Evolutionary conservation across 352 stramenopile species (phyloP).

Genomic region (Globisporangium cylindrosporum): DNA sequence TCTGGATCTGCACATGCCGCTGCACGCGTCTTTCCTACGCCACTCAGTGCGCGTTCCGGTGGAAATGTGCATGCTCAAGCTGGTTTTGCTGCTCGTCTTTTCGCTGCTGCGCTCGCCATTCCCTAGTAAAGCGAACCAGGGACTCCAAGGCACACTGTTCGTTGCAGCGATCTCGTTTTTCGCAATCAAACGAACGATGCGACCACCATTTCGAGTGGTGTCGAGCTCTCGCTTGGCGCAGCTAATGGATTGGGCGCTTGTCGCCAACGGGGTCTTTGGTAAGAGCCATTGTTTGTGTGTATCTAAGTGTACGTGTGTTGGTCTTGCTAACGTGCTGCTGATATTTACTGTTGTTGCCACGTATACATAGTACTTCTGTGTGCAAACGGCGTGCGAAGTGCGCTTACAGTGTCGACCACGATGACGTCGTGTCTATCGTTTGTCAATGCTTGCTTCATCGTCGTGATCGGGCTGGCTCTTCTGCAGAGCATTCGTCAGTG

Average conservation of each 20-base stretch:
- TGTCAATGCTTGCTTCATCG: constrained; percentile 36
- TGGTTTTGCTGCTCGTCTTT: constrained; percentile 48
- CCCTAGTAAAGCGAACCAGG: constrained; percentile 38
- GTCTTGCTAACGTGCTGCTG: background rate
- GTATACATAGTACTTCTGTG: constrained; percentile 41
- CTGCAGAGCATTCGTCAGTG: constrained; percentile 14
- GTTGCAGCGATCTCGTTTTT: constrained; percentile 27
- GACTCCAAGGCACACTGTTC: constrained; percentile 48
- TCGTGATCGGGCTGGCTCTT: constrained; percentile 21
- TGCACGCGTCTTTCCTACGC: constrained; percentile 44
- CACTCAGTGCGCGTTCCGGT: constrained; percentile 31
- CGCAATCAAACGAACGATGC: constrained; percentile 23
- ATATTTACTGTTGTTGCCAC: background rate
- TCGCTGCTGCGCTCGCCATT: constrained; percentile 42
- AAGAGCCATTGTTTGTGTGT: constrained; percentile 1
- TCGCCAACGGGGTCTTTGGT: constrained; percentile 53
- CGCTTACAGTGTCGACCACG: constrained; percentile 59
- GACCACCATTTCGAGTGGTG: constrained; percentile 29
- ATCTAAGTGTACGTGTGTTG: background rate
- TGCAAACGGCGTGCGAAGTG: constrained; percentile 53
- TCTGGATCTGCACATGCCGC: constrained; percentile 52
- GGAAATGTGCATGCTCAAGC: constrained; percentile 43
- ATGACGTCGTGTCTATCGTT: constrained; percentile 43
- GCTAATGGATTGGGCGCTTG: constrained; percentile 37
- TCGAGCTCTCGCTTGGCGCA: constrained; percentile 36